Evolutionary conservation across 768 basidiomycete genomes (phyloP).

Genomic region (Tulasnella sp.): DNA sequence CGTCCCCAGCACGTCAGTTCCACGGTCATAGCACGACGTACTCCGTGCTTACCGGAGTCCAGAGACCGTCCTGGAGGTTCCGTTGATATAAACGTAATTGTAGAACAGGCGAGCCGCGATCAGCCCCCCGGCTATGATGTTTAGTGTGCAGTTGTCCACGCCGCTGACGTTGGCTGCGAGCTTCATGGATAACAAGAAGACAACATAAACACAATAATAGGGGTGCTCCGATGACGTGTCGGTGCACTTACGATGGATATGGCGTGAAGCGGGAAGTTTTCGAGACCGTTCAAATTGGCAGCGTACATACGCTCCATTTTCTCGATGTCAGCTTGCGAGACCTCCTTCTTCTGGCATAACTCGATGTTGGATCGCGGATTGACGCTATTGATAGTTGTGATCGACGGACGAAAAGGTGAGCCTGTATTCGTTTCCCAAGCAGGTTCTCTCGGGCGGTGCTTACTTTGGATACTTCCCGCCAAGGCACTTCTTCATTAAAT

Average conservation of each 20-base stretch:
- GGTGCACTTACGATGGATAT: background rate
- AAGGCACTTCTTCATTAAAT: background rate
- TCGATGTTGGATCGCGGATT: background rate
- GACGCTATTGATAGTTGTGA: background rate
- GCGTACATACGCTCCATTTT: background rate
- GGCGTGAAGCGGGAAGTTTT: background rate
- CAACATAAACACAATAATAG: no score
- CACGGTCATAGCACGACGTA: no score
- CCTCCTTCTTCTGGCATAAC: constrained; percentile 1
- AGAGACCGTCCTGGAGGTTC: no score
- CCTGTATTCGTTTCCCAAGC: background rate
- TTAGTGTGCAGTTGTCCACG: no score
- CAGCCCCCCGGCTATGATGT: no score
- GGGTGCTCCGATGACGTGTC: no score
- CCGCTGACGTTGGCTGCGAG: no score
- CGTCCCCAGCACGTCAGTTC: no score
- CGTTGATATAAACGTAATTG: no score
- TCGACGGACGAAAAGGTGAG: background rate
- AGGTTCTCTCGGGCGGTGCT: background rate
- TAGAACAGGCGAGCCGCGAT: no score
- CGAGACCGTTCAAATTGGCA: background rate
- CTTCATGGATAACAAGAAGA: no score
- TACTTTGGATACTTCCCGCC: background rate
- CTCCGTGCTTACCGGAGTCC: no score
- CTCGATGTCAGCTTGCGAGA: background rate